A percentile compares a stretch with the other conserved stretches of the same genome.
Evolutionary conservation across 352 stramenopile genomes (phyloP).

Genomic region (Phytopythium vexans): DNA sequence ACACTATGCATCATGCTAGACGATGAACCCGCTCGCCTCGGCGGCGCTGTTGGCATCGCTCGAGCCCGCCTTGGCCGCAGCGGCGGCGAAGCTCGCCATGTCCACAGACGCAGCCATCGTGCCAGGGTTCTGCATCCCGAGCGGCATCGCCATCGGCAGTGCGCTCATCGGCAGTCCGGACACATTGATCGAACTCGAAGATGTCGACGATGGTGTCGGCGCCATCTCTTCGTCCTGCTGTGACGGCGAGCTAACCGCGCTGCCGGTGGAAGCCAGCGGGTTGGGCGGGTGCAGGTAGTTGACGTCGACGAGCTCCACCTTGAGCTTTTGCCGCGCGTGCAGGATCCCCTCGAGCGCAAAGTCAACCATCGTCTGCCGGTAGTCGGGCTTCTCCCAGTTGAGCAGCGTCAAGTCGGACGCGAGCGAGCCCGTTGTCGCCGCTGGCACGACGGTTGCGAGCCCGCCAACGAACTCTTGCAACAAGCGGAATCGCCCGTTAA

Average conservation of each 20-base stretch:
- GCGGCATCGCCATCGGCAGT: conserved; percentile 15
- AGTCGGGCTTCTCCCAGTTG: conserved; percentile 70
- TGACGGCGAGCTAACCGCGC: conserved; percentile 1
- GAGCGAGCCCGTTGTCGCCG: conserved; percentile 25
- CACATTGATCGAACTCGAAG: conserved; percentile 7
- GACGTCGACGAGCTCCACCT: conserved; percentile 57
- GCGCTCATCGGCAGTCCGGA: conserved; percentile 10
- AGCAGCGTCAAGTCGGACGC: conserved; percentile 34
- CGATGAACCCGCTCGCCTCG: conserved; percentile 3
- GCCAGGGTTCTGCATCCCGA: conserved; percentile 16
- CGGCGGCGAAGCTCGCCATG: not conserved
- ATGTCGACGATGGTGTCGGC: conserved; percentile 1
- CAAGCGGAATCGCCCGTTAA: conserved; percentile 41
- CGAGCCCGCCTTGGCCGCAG: not conserved
- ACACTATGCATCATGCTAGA: too few relatives aligned
- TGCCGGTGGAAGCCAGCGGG: conserved; percentile 8
- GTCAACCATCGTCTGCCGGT: conserved; percentile 54
- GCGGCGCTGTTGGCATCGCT: conserved; percentile 2
- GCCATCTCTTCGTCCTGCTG: conserved; percentile 17
- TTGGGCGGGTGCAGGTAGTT: conserved; percentile 24
- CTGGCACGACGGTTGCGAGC: conserved; percentile 39
- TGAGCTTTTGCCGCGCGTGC: conserved; percentile 63
- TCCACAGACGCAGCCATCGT: not conserved
- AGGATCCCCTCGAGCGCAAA: conserved; percentile 64
- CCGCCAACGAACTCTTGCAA: conserved; percentile 61